phyloP scores from a whole-genome alignment of 2,329 filamentous ascomycete species.

The Aspergillus tanneri region DNA sequence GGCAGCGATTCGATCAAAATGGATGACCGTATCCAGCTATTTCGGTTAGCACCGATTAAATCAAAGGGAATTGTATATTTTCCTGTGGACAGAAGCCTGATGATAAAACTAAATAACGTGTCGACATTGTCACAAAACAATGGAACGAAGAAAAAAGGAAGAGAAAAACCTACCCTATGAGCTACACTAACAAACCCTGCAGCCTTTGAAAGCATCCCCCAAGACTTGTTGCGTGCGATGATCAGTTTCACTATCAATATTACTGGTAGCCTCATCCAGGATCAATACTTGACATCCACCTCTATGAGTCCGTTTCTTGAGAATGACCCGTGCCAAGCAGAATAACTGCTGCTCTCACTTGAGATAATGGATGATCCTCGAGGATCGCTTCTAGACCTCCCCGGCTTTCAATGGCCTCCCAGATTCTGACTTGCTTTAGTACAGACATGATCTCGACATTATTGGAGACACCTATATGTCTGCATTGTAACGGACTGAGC shows the following conservation, averaged over 20 bases:
- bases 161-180: slow-evolving; percentile 36
- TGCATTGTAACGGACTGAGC: slow-evolving; percentile 47
- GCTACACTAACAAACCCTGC: slow-evolving; percentile 57
- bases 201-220: slow-evolving; percentile 46
- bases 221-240: slow-evolving; percentile 52
- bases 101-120: background rate
- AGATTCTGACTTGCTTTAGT: slow-evolving; percentile 50
- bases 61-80: background rate
- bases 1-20: slow-evolving; percentile 1
- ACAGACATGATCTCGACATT: slow-evolving; percentile 45
- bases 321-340: slow-evolving; percentile 48
- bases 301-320: slow-evolving; percentile 19
- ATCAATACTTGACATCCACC: slow-evolving; percentile 25
- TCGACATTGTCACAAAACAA: background rate
- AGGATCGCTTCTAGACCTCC: slow-evolving; percentile 44
- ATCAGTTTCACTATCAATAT: slow-evolving; percentile 54
- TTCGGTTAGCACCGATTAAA: background rate
- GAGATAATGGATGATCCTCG: slow-evolving; percentile 37
- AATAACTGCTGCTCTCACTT: slow-evolving; percentile 55
- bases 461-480: slow-evolving; percentile 44
- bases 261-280: slow-evolving; percentile 24
- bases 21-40: slow-evolving; percentile 30
- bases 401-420: slow-evolving; percentile 37
- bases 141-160: background rate
- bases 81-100: too few species aligned